Evolutionary conservation across 2,329 filamentous ascomycete species (phyloP).

Genomic region (Catunica adiposa): DNA sequence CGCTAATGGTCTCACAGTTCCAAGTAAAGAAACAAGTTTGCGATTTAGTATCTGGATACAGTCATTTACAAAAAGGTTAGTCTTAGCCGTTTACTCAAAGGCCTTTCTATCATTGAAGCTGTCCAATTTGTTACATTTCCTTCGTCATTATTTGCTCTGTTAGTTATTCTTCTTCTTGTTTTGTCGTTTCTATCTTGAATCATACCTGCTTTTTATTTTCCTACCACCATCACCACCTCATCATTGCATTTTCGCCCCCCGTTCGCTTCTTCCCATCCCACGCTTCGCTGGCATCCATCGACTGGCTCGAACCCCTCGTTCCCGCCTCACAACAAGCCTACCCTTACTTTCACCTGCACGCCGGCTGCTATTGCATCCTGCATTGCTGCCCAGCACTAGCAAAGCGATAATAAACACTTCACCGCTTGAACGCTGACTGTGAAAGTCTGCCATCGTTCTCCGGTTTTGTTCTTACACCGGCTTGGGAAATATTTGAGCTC

Average conservation of each 20-base stretch:
- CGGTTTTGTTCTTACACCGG: too few species aligned
- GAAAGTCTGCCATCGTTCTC: neutral
- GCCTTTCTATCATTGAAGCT: neutral
- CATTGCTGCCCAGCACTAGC: conserved; percentile 5
- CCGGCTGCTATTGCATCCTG: neutral
- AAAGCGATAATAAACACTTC: neutral
- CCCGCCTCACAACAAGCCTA: neutral
- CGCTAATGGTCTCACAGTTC: too few species aligned
- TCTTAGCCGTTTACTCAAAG: neutral
- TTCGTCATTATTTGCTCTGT: neutral
- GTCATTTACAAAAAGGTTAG: neutral
- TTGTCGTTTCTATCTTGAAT: neutral
- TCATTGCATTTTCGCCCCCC: neutral
- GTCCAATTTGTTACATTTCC: neutral
- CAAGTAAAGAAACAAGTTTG: too few species aligned
- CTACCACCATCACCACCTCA: neutral
- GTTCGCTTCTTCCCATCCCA: neutral
- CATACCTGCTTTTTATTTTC: neutral
- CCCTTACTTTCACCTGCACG: neutral
- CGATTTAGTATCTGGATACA: neutral
- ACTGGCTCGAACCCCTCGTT: neutral
- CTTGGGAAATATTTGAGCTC: too few species aligned
- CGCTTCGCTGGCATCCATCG: neutral
- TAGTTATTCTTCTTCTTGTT: neutral
- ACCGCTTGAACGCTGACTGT: neutral